Evolutionary conservation across 2,329 filamentous ascomycete genomes (phyloP), one percentile per base, ranked within the genome.

Genomic region (Neonectria punicea): DNA sequence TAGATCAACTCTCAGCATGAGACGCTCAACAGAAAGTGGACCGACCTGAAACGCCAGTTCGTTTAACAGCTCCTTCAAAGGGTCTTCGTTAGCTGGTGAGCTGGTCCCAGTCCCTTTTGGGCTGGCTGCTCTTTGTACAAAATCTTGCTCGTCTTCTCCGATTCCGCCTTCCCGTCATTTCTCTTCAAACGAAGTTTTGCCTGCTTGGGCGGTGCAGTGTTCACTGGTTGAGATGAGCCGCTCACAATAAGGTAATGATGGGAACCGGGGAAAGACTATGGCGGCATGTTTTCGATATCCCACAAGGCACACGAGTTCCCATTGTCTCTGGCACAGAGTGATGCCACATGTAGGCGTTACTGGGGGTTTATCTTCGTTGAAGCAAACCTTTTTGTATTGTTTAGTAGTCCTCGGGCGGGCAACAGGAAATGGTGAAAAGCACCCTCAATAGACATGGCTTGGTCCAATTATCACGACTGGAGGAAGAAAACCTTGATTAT

Each of bases 1-100:
- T 74, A 93, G 92, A 87, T 93, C 70, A 92, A 92, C 73, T 82
- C 87, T 30, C 82, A 87, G 68, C 88, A 94, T 73, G 93, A 95
- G 78, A 86, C 88, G 7, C 86, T 95, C 47, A 89, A 85, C 67
- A 89, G 92, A 72, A 93, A 92, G 81, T 94, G 92, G 92, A 88
- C 87, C 55, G 93, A 95, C 72, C 82, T 95, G 68, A 88, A 85
- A 79, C 82, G 83, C 55, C 87, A 89, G 62, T 87, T 89, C 72
- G 81, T 80, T 51, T 85, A 70, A n/a, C 57, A 51, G 18, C n/a
- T 47, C 20, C 16, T 39, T 28, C n/a, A 49, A 16, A 9, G 49
- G n/a, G 20, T 25, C 18, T 25, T 25, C 3, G 2, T 36, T 22
- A 30, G 28, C 28, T 65, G 66, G 60, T 41, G 64, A 64, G 55